Percentiles rank a stretch among this genome's conserved stretches.
These are phyloP conservation scores for Cladosporium cucumerinum DNA, from an alignment of 2,329 filamentous ascomycete genomes.

Conservation along the genomic window DNA sequence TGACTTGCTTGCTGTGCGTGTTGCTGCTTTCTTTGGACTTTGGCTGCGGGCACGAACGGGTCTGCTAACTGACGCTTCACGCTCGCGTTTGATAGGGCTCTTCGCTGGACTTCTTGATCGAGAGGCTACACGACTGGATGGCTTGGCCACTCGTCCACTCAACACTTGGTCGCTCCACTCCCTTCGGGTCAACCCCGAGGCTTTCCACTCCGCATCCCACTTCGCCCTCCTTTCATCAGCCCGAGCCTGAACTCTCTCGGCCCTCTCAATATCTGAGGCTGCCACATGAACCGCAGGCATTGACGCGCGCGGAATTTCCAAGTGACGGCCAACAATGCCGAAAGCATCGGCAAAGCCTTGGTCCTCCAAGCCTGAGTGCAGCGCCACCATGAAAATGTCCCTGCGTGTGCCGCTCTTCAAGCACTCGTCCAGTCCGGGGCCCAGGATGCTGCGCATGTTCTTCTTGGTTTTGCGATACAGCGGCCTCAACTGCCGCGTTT, in stretches of 20 bases:
- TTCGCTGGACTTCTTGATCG: conserved; percentile 4
- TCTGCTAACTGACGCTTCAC: neutral
- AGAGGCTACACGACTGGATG: neutral
- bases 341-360: neutral
- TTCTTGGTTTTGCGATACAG: conserved; percentile 3
- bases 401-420: neutral
- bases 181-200: neutral
- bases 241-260: neutral
- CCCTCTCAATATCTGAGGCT: neutral
- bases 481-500: conserved; percentile 7
- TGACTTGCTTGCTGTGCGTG: neutral
- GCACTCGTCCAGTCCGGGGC: neutral
- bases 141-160: neutral
- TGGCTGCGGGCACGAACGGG: neutral
- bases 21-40: neutral
- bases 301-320: neutral
- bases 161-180: neutral
- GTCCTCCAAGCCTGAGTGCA: neutral
- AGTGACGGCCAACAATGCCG: neutral
- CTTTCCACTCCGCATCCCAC: neutral
- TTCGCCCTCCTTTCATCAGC: neutral
- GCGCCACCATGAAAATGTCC: neutral
- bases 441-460: conserved; percentile 6
- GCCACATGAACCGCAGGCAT: neutral
- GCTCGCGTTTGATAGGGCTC: neutral